Evolutionary conservation across 306 rosid genomes (phyloP), one percentile per base, ranked within the genome.

Genomic region (Dalbergia cochinchinensis): DNA sequence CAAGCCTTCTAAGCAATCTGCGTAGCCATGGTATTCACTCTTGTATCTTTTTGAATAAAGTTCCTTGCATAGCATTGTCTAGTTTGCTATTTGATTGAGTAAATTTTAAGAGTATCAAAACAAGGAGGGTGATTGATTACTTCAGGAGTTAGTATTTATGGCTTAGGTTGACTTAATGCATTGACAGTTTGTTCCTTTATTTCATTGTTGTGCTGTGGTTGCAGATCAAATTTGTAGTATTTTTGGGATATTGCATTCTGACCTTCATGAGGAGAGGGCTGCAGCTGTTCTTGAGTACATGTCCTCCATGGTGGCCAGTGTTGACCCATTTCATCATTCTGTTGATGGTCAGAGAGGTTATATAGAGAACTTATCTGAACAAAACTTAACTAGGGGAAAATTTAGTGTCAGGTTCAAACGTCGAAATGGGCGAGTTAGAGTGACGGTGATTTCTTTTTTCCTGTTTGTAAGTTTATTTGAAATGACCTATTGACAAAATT

Each of bases 401-500:
- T 84, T 94, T 69, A 91, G 79, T 85, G 91, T 89, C 73, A 87
- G 97, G 67, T 86, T 74, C 82, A 94, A 94, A 81, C 97, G 95
- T 60, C 89, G 99, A 92, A 94, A 92, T 86, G 99, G 99, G 58
- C 97, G 97, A 47, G 97, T 94, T 75, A 89, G 90, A 88, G 92
- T 81, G 78, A 87, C 70, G 96, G 99, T 94, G 83, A 87, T 77
- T 54, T 78, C 78, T 78, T 80, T 59, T 54, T 83, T 74, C 78
- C 68, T 72, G 67, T 76, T 26, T 33, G 33, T 48, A 37, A 55
- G n/a, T 35, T 61, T 51, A 53, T 68, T 57, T 72, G 48, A 45
- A 61, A 62, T 72, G 33, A 42, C 58, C 71, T 72, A 65, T 83
- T 74, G 39, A 8, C 34, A 18, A 80, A 63, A 67, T 58, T 72